Base-by-base conservation (phyloP, 2,329 filamentous ascomycete species). In the Ophiocordyceps camponoti-rufipedis region DNA sequence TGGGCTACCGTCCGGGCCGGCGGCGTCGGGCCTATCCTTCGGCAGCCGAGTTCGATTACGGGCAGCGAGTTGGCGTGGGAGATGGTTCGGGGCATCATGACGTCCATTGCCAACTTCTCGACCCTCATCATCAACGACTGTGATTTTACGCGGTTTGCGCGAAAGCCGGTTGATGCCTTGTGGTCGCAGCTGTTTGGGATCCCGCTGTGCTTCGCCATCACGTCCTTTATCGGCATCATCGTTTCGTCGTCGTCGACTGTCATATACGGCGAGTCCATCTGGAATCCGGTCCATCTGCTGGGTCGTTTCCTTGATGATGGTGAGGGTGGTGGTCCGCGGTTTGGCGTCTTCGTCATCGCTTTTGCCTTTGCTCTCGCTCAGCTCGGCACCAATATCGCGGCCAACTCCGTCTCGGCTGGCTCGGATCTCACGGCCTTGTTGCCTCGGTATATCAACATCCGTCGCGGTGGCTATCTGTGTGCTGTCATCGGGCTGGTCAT, bases 31-130 rank as follows among this genome's bases (percentile, higher is more conserved):
- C 85, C 86, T 1, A 85, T 95, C 52, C 72, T 94, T 23, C 70
- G 78, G 47, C 81, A 89, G 56, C 66, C 72, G 0, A 72, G 74
- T 42, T 74, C 65, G 4, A 62, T 76, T 5, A 63, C 75, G 5
- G 87, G 87, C 28, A 80, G 74, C 48, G 70, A 71, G 0, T 69
- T 94, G 4, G 85, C 70, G 1, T 95, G 88, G 88, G 75, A 78
- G 23, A 78, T 94, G 47, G 74, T 95, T 48, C 81, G 80, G 49
- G 85, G 85, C 35, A 80, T 94, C 62, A 94, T 94, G 86, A 80
- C 74, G 23, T 80, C 84, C 4, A 87, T 95, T 51, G 83, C 85
- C 54, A 94, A 94, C 65, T 94, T 94, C 56, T 84, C 86, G 1
- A 86, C 87, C 0, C 71, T 94, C 32, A 91, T 94, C 52, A 72